A percentile compares a stretch with the other conserved stretches of the same genome.
Conservation (phyloP, 352 stramenopile species). For the Phytophthora fragariae region DNA sequence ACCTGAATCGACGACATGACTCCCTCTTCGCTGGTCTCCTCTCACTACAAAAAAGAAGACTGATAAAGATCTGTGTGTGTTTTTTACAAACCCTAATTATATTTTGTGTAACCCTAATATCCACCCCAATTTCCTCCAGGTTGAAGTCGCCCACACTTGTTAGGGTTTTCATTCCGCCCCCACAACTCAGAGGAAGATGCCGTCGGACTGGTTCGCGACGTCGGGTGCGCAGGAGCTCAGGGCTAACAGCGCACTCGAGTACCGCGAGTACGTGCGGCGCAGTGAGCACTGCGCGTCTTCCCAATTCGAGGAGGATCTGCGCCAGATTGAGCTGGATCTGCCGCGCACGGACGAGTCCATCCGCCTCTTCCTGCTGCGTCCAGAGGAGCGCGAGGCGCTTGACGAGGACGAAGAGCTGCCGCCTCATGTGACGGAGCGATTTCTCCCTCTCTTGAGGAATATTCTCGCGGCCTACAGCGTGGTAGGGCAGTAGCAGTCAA, state of each 20-base stretch:
- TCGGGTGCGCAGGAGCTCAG: slow-evolving; percentile 52
- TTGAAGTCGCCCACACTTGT: slow-evolving; percentile 25
- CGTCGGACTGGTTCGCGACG: slow-evolving; percentile 52
- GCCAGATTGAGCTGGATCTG: slow-evolving; percentile 79
- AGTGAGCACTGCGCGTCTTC: slow-evolving; percentile 31
- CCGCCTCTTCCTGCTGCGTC: slow-evolving; percentile 55
- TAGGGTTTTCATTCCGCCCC: neutral
- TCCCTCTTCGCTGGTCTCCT: neutral
- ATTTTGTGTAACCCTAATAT: neutral
- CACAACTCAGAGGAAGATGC: slow-evolving; percentile 30
- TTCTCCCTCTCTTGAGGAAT: slow-evolving; percentile 53
- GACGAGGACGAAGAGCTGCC: slow-evolving; percentile 34
- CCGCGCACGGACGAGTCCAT: slow-evolving; percentile 63
- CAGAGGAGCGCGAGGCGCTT: slow-evolving; percentile 17
- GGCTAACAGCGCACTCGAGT: slow-evolving; percentile 44
- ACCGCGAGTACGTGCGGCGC: slow-evolving; percentile 51
- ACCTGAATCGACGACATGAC: slow-evolving; percentile 63
- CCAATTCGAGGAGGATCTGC: slow-evolving; percentile 63
- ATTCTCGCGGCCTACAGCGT: slow-evolving; percentile 71
- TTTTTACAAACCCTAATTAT: slow-evolving; percentile 19
- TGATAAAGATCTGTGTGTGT: neutral
- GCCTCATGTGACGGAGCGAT: slow-evolving; percentile 31
- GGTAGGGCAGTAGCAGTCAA: slow-evolving; percentile 34
- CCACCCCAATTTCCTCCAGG: neutral
- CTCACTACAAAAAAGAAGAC: slow-evolving; percentile 22